Base-by-base conservation (phyloP, 2,329 filamentous ascomycete species). In the Penicillium glabrum region DNA sequence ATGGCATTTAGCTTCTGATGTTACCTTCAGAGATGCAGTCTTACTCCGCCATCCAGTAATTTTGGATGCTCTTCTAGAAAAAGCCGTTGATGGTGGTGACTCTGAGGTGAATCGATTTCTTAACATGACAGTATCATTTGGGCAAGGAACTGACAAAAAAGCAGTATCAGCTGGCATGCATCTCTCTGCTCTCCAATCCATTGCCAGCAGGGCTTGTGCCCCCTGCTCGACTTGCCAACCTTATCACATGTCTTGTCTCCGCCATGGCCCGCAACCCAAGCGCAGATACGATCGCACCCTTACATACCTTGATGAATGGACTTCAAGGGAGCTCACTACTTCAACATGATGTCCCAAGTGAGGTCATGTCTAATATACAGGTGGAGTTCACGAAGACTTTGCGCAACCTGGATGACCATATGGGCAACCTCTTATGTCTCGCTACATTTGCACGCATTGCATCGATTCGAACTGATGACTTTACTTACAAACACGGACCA, bases 381-480 rank as follows among this genome's bases (percentile, higher is more conserved):
- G 41, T 61, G 2, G 71, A 73, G 59, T 69, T 72, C 19, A 76
- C 68, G 23, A 75, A 71, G 48, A 72, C 66, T 5, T 53, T 76
- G n/a, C 71, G 71, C 29, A 75, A 75, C 50, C 58, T 76, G 24
- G 70, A 75, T 44, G 70, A 77, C 47, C 72, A 75, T 21, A 69
- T 75, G 66, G 73, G 69, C 7, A 77, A 72, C 35, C 63, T 78
- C 6, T 59, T 77, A n/a, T 77, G 74, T 41, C 67, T 78, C n/a
- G 74, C 74, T 13, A 74, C 70, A 0, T 74, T 77, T 56, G 71
- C 74, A 5, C 70, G 66, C 3, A 68, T 78, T 21, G 61, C 69
- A 47, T 67, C 66, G 6, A 58, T 65, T 9, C 57, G 59, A 50
- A 45, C 37, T 11, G 13, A 48, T 26, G 37, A 29, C 14, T 31